Conservation (phyloP, 2,329 filamentous ascomycete species). For the Exophiala sideris region DNA sequence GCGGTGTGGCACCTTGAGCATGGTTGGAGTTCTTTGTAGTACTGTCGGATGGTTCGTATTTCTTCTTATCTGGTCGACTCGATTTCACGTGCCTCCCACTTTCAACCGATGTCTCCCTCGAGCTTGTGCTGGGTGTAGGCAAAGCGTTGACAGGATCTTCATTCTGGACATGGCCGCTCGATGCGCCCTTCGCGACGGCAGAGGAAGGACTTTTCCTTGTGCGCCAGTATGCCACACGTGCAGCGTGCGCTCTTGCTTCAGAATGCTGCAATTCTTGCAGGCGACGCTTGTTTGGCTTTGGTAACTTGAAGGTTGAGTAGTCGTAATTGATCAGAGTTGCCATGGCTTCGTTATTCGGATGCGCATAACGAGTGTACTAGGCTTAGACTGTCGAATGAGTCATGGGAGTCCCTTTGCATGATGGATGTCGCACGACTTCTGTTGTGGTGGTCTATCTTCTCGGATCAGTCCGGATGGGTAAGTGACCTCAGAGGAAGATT, state of each 20-base stretch:
- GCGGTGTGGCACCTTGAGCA: no score
- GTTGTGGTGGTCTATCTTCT: no score
- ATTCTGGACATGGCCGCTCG: not conserved
- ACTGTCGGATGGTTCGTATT: no score
- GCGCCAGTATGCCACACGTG: constrained; percentile 22
- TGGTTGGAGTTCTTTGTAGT: no score
- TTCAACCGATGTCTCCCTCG: no score
- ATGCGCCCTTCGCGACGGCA: not conserved
- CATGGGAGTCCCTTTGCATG: no score
- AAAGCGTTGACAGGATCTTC: not conserved
- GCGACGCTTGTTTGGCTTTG: constrained; percentile 19
- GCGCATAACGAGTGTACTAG: not conserved
- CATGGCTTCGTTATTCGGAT: constrained; percentile 6
- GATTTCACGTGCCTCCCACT: no score
- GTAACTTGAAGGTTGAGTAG: constrained; percentile 16
- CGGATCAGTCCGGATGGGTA: no score
- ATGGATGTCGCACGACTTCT: no score
- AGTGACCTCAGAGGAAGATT: no score
- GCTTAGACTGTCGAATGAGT: no score
- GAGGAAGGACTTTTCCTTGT: constrained; percentile 2
- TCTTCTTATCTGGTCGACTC: no score
- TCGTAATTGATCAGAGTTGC: constrained; percentile 20
- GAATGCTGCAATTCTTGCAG: constrained; percentile 23
- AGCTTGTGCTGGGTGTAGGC: not conserved
- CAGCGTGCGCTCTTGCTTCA: constrained; percentile 20